Evolutionary conservation across 2,329 filamentous ascomycete species (phyloP), one percentile per base, ranked within the genome.

Genomic region (Stachybotrys chartarum): DNA sequence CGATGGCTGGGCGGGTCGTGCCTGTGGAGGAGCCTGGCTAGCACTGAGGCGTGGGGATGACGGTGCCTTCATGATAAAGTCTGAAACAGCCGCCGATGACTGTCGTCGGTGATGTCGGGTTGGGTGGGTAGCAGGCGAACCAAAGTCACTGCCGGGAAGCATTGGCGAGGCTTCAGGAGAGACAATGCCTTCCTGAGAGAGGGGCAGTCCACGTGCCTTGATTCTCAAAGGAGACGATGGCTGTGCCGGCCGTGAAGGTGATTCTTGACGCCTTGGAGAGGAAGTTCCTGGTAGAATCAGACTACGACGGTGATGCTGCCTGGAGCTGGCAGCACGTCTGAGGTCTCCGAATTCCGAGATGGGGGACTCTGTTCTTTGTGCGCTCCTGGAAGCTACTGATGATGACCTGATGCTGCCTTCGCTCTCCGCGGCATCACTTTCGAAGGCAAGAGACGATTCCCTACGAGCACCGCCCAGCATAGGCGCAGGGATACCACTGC

Each of bases 121-220:
- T 17, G 80, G 74, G 53, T 85, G 71, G 55, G 88, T 76, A 45
- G 85, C 78, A 14, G 90, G 89, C 6, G 90, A 92, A 55, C 83
- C 85, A 61, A 94, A 89, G 61, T 97, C 93, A 64, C 87, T 90
- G 12, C 85, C 83, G 1, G 89, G 85, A 39, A 97, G 81, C 70
- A 96, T 87, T 1, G 94, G 94, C 1, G 94, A 99, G 2, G 88
- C 87, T 60, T 96, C 88, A 0, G 94, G 94, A 5, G 94, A 97
- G 12, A 85, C 83, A 45, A 95, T 68, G 24, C 79, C 81, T 49
- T 92, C 88, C 5, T 83, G 78, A 18, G 78, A 74, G 59, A 78
- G 78, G 5, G 79, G 79, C 35, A 84, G 71, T 30, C 75, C 79
- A 39, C 92, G 85, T 39, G 92, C 88, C 67, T 96, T 97, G 50